These are phyloP conservation scores for Leavenworthia alabamica DNA, from an alignment of 345 rosid genomes.

Conservation along the genomic window DNA sequence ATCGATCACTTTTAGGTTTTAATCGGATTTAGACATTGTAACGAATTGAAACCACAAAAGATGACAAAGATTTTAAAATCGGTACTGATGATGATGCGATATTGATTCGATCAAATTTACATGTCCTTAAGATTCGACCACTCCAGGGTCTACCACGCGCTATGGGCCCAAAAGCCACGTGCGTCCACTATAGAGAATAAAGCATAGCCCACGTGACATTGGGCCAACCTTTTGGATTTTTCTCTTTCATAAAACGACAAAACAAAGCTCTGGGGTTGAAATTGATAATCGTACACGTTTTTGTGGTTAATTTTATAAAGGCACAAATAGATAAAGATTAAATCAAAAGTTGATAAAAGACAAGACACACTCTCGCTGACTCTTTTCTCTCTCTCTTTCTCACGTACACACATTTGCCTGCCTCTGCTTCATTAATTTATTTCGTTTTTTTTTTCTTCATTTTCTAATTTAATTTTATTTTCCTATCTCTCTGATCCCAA, in stretches of 20 bases:
- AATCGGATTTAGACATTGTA: not conserved
- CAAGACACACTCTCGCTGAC: not conserved
- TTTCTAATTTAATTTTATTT: not conserved
- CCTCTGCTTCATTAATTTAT: slow-evolving; percentile 17
- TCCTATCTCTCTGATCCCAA: slow-evolving; percentile 3
- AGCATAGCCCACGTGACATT: slow-evolving; percentile 32
- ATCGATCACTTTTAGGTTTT: not conserved
- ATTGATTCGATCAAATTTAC: not conserved
- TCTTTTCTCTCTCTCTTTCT: not conserved
- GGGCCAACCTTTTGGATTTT: slow-evolving; percentile 20
- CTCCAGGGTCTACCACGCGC: slow-evolving; percentile 13
- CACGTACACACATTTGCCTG: slow-evolving; percentile 5
- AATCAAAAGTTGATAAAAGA: too few relatives aligned
- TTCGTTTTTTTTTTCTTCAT: not conserved
- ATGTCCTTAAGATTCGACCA: slow-evolving; percentile 18
- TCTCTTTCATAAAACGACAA: slow-evolving; percentile 4
- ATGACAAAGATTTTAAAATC: not conserved
- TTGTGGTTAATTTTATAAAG: slow-evolving; percentile 3
- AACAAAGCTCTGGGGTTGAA: not conserved
- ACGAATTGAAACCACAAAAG: slow-evolving; percentile 1
- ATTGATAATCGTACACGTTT: not conserved
- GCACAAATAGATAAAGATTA: too few relatives aligned
- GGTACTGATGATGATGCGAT: slow-evolving; percentile 12
- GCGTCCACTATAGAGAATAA: slow-evolving; percentile 27
- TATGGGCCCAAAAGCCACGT: slow-evolving; percentile 22